Percentiles rank a stretch among this genome's conserved stretches.
Evolutionary conservation across 139 green algal species (phyloP).

Genomic region (Gonium pectorale): DNA sequence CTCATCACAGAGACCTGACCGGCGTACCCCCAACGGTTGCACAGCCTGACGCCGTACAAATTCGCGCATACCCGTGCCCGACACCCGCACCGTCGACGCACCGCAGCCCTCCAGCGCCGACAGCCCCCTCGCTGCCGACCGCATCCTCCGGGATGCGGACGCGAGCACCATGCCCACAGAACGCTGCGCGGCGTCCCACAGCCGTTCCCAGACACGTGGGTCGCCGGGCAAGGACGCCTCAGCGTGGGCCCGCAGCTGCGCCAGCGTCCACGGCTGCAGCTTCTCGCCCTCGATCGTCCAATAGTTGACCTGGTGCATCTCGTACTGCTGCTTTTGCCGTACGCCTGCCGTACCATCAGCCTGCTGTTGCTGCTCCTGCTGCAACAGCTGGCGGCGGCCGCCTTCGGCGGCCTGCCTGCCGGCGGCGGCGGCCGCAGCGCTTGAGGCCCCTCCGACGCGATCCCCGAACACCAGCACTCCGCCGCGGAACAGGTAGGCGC

Average conservation of each 20-base stretch:
- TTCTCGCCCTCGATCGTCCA: conserved; percentile 69
- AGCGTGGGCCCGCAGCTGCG: conserved; percentile 44
- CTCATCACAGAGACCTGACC: no score
- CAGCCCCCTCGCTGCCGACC: not conserved
- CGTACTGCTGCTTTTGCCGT: conserved; percentile 48
- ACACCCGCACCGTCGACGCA: not conserved
- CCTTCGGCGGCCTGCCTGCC: not conserved
- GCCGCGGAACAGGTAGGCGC: conserved; percentile 67
- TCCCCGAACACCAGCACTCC: conserved; percentile 74
- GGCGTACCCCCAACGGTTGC: no score
- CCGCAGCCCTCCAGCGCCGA: conserved; percentile 28
- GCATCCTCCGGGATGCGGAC: conserved; percentile 15
- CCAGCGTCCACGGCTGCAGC: conserved; percentile 68
- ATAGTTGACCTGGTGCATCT: conserved; percentile 75
- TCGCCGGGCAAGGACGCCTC: not conserved
- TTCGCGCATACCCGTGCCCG: no score
- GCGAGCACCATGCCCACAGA: not conserved
- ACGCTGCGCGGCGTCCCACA: not conserved
- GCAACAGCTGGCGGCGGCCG: not conserved
- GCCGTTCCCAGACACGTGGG: not conserved
- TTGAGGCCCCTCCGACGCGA: not conserved
- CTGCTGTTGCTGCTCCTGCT: not conserved
- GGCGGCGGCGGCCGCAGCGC: not conserved
- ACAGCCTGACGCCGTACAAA: no score
- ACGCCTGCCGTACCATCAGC: no score